These are phyloP conservation scores for Geosmithia morbida DNA, from an alignment of 2,329 filamentous ascomycete genomes.

Conservation along the genomic window DNA sequence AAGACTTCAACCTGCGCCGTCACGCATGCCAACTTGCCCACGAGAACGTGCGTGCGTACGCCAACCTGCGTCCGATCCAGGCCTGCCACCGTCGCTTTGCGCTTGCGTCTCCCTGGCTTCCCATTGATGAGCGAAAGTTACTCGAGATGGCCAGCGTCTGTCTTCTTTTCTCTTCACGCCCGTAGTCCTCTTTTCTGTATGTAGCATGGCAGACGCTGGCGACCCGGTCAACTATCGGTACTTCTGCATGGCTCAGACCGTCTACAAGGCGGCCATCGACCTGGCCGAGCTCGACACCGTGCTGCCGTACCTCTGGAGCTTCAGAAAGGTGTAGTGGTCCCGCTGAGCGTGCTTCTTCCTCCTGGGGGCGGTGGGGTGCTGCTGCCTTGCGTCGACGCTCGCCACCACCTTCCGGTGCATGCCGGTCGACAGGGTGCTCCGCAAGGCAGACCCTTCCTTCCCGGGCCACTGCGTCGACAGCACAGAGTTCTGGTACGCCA, in stretches of 20 bases:
- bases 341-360: slow-evolving; percentile 11
- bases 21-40: no score
- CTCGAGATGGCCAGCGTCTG: no score
- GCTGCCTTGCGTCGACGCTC: slow-evolving; percentile 12
- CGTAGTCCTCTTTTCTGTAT: not conserved
- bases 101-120: no score
- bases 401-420: slow-evolving; percentile 13
- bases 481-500: slow-evolving; percentile 29
- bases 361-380: slow-evolving; percentile 9
- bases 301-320: slow-evolving; percentile 17
- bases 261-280: slow-evolving; percentile 16
- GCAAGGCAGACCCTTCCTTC: slow-evolving; percentile 13
- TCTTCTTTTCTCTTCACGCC: not conserved
- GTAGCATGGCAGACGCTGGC: no score
- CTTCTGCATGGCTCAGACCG: slow-evolving; percentile 12
- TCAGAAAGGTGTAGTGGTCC: slow-evolving; percentile 12
- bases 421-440: slow-evolving; percentile 23
- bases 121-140: no score
- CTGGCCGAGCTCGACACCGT: slow-evolving; percentile 17
- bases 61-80: no score
- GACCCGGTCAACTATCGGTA: slow-evolving; percentile 4
- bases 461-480: slow-evolving; percentile 27
- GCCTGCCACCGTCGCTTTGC: no score
- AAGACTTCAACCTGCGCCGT: no score
- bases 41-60: no score